phyloP scores from a whole-genome alignment of 1,284 basidiomycete species.

The Ganoderma leucocontextum region DNA sequence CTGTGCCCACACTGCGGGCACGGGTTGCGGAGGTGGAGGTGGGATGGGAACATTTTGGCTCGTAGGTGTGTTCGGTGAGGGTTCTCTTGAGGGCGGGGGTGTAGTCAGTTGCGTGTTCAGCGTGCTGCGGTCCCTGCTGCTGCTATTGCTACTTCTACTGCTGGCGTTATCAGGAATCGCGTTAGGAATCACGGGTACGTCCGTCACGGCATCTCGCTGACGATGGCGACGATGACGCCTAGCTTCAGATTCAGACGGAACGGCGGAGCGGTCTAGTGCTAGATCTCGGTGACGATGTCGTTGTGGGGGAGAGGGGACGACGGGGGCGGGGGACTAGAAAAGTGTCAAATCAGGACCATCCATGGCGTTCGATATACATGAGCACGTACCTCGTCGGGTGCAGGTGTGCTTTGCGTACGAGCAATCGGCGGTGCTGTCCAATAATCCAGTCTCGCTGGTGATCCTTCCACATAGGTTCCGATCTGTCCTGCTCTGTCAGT shows the following conservation, averaged over 20 bases:
- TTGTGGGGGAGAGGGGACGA: neutral
- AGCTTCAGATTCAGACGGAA: neutral
- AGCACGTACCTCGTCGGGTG: conserved; percentile 1
- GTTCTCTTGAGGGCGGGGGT: conserved; percentile 8
- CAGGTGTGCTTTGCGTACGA: neutral
- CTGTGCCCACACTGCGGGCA: conserved; percentile 13
- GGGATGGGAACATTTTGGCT: neutral
- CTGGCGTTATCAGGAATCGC: neutral
- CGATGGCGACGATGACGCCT: conserved; percentile 9
- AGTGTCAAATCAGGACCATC: neutral
- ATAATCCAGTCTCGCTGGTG: neutral
- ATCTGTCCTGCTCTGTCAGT: neutral
- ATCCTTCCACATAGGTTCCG: neutral
- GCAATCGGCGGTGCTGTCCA: neutral
- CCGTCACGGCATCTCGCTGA: conserved; percentile 1
- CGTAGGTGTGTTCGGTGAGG: neutral
- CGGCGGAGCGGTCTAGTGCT: neutral
- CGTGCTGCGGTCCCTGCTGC: neutral
- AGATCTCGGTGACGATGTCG: neutral
- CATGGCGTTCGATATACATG: neutral
- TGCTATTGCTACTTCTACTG: neutral
- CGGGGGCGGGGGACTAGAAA: neutral
- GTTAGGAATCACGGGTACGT: conserved; percentile 17
- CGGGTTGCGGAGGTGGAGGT: conserved; percentile 1
- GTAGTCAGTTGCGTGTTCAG: conserved; percentile 1